Evolutionary conservation across 148 eudicot species (phyloP), one percentile per base, ranked within the genome.

Genomic region (Chenopodium album): DNA sequence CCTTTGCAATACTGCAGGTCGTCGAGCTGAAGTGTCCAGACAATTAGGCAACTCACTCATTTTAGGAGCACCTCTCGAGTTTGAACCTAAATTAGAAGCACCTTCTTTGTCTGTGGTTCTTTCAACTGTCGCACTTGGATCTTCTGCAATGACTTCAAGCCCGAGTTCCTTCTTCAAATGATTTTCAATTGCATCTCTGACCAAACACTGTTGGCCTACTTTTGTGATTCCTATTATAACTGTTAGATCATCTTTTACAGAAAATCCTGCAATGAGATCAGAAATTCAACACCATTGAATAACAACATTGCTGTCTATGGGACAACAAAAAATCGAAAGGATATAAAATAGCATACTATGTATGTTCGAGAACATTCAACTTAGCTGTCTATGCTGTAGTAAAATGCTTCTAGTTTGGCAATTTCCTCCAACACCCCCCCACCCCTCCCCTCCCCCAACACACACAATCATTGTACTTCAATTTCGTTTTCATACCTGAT

Each of bases 1-100:
- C 88, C 95, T 88, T 56, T 82, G 87, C 73, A 92, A 70, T 79
- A 87, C 84, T 32, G 86, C 91, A 32, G 99, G 99, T 81, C 98
- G 90, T 71, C 97, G 88, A 76, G 92, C 65, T 34, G 90, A 80
- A 84, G 89, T 72, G 29, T 84, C 82, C 46, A 79, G 73, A 69
- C 76, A 77, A 76, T 28, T 64, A 60, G 73, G 71, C 50, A 64
- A 48, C 22, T 66, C 80, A 26, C 73, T 69, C 32, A 23, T 79
- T 75, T 46, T 64, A 23, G 71, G 71, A 16, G 47, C 48, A 59
- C 64, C 71, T 62, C 66, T 81, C 19, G 78, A 70, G 54, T 82
- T 80, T 78, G 82, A 56, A 76, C 64, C 73, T 34, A 84, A 60
- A 73, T 48, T 37, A 44, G 63, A 14, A 50, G 84, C 59, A 71